Conservation (phyloP, 768 basidiomycete species). For the Rickenella mellea region DNA sequence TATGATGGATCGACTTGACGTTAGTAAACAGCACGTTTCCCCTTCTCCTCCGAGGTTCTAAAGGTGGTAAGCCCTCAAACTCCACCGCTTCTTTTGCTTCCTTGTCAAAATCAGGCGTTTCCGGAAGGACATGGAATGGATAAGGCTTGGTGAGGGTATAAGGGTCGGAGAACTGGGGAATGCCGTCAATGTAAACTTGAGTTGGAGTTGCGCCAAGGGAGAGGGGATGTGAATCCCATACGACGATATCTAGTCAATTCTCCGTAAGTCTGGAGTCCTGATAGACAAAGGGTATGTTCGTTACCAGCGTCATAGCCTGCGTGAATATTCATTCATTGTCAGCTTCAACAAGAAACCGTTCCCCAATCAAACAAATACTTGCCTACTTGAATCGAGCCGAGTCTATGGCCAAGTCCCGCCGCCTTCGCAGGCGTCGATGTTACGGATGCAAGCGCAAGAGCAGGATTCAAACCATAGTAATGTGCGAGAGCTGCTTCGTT, state of each 20-base stretch:
- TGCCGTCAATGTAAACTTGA: constrained; percentile 37
- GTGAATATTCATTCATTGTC: constrained; percentile 7
- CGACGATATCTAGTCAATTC: constrained; percentile 18
- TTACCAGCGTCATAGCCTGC: constrained; percentile 29
- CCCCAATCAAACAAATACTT: background rate
- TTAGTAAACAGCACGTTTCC: constrained; percentile 15
- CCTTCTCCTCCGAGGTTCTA: constrained; percentile 33
- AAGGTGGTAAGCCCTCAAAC: constrained; percentile 70
- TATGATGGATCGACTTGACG: constrained; percentile 21
- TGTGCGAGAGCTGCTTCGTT: constrained; percentile 30
- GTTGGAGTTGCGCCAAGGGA: constrained; percentile 30
- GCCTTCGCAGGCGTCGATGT: constrained; percentile 28
- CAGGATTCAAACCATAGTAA: constrained; percentile 24
- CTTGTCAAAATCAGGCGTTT: constrained; percentile 60
- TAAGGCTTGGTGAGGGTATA: constrained; percentile 17
- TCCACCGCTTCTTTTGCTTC: constrained; percentile 53
- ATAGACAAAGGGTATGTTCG: constrained; percentile 1
- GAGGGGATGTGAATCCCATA: constrained; percentile 26
- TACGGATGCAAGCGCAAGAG: constrained; percentile 23
- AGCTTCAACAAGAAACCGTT: background rate
- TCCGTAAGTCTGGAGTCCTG: background rate
- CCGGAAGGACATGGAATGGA: constrained; percentile 32
- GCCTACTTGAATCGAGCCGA: constrained; percentile 23
- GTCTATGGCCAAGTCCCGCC: constrained; percentile 29
- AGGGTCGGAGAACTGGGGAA: constrained; percentile 24